phyloP scores from a whole-genome alignment of 192 early-diverging fungal genomes.

The Haplosporangium gracile region DNA sequence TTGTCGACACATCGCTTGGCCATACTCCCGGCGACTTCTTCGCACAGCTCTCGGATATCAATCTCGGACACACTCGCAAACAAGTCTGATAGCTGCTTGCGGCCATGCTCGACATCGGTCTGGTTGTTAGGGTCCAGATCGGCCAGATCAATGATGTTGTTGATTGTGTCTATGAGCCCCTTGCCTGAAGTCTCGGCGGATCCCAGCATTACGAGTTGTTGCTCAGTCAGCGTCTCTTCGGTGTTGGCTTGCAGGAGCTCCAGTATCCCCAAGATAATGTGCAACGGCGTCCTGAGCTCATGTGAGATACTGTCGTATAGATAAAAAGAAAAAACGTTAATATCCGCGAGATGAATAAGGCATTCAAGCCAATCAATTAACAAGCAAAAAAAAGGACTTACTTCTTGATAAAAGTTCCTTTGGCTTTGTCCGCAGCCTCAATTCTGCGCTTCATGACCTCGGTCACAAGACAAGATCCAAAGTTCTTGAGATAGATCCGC shows the following conservation, averaged over 20 bases:
- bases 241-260: conserved; percentile 54
- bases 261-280: conserved; percentile 63
- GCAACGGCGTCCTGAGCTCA: conserved; percentile 67
- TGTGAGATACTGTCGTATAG: conserved; percentile 54
- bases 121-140: conserved; percentile 35
- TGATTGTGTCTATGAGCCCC: conserved; percentile 36
- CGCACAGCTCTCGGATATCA: conserved; percentile 40
- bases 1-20: conserved; percentile 35
- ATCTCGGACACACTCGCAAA: conserved; percentile 19
- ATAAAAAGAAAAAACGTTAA: conserved; percentile 1
- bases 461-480: conserved; percentile 61
- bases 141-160: conserved; percentile 39
- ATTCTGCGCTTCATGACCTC: conserved; percentile 57
- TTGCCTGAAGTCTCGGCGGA: conserved; percentile 58
- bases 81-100: background rate
- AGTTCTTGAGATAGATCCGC: conserved; percentile 60
- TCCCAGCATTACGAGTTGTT: conserved; percentile 44
- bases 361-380: background rate
- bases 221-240: conserved; percentile 22
- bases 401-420: conserved; percentile 61
- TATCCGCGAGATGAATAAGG: background rate
- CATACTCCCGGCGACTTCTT: conserved; percentile 36
- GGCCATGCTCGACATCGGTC: background rate
- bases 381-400: background rate
- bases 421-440: conserved; percentile 64